These are phyloP conservation scores for Magnaporthales sp. DNA, from an alignment of 2,329 filamentous ascomycete genomes.

Conservation along the genomic window DNA sequence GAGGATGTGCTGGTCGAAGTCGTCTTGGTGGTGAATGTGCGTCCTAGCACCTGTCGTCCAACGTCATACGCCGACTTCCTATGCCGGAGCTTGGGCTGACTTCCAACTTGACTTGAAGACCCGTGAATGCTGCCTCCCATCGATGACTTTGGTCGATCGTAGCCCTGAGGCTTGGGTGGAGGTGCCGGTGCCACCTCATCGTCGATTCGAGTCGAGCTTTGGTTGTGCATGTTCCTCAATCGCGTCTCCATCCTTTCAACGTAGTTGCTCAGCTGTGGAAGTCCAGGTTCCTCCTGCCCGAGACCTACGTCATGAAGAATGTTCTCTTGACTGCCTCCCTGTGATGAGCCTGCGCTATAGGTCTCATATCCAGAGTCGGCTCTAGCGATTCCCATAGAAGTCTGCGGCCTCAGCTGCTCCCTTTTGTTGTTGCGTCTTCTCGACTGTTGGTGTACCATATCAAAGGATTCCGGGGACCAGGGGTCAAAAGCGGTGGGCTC, in stretches of 20 bases:
- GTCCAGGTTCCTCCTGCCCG: constrained; percentile 40
- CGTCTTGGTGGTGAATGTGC: constrained; percentile 84
- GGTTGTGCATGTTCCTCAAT: constrained; percentile 61
- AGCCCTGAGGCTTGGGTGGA: constrained; percentile 36
- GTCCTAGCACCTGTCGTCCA: constrained; percentile 56
- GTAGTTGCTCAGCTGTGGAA: constrained; percentile 73
- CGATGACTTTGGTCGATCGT: constrained; percentile 50
- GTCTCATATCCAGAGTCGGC: constrained; percentile 54
- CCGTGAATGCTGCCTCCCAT: constrained; percentile 33
- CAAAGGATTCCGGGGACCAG: constrained; percentile 89
- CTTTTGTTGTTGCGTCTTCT: constrained; percentile 20
- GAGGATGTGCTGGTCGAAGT: constrained; percentile 72
- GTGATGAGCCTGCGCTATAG: constrained; percentile 41
- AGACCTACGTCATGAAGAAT: constrained; percentile 28
- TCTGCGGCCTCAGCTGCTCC: constrained; percentile 49
- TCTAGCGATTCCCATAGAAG: constrained; percentile 61
- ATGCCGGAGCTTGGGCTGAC: constrained; percentile 42
- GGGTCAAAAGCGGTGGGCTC: constrained; percentile 53
- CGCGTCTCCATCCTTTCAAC: constrained; percentile 87
- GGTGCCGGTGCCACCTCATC: constrained; percentile 43
- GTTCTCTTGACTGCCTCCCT: constrained; percentile 20
- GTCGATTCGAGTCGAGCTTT: constrained; percentile 39
- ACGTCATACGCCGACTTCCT: constrained; percentile 76
- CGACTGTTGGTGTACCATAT: constrained; percentile 38
- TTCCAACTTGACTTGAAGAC: constrained; percentile 10